Evolutionary conservation across 1,139 yeast species (phyloP).

Genomic region (Meyerozyma guilliermondii): DNA sequence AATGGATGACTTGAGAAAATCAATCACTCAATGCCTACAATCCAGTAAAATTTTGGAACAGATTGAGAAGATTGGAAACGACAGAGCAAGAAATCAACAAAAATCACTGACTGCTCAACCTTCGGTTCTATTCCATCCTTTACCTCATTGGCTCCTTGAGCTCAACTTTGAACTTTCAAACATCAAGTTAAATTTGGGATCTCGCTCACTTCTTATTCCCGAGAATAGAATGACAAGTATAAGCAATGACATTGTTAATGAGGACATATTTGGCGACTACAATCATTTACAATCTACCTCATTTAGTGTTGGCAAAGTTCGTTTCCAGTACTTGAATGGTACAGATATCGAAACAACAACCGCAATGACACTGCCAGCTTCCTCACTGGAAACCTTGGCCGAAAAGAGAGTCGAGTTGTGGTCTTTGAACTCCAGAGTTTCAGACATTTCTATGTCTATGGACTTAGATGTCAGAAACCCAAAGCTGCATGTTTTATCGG

Average conservation of each 20-base stretch:
- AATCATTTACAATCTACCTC: slow-evolving; percentile 31
- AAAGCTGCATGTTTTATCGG: slow-evolving; percentile 9
- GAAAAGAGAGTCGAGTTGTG: slow-evolving; percentile 13
- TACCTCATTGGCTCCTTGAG: slow-evolving; percentile 47
- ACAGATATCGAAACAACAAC: background rate
- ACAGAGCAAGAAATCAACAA: slow-evolving; percentile 2
- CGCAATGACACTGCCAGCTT: slow-evolving; percentile 2
- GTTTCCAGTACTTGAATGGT: slow-evolving; percentile 8
- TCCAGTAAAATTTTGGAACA: slow-evolving; percentile 19
- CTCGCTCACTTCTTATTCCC: slow-evolving; percentile 57
- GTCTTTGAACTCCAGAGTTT: slow-evolving; percentile 12
- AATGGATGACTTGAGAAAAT: slow-evolving; percentile 21
- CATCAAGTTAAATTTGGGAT: slow-evolving; percentile 41
- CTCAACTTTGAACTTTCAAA: slow-evolving; percentile 26
- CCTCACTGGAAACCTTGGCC: slow-evolving; percentile 23
- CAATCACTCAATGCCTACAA: slow-evolving; percentile 23
- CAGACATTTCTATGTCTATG: slow-evolving; percentile 22
- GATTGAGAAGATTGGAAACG: slow-evolving; percentile 3
- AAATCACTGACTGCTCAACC: background rate
- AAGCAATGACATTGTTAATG: slow-evolving; percentile 27
- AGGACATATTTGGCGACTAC: slow-evolving; percentile 34
- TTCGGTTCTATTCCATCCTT: slow-evolving; percentile 24
- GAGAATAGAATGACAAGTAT: slow-evolving; percentile 30
- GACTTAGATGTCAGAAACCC: slow-evolving; percentile 19
- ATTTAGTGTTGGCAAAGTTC: slow-evolving; percentile 8